Evolutionary conservation across 805 yeast species (phyloP), one percentile per base, ranked within the genome.

Genomic region (Saccharomycopsis selenospora): DNA sequence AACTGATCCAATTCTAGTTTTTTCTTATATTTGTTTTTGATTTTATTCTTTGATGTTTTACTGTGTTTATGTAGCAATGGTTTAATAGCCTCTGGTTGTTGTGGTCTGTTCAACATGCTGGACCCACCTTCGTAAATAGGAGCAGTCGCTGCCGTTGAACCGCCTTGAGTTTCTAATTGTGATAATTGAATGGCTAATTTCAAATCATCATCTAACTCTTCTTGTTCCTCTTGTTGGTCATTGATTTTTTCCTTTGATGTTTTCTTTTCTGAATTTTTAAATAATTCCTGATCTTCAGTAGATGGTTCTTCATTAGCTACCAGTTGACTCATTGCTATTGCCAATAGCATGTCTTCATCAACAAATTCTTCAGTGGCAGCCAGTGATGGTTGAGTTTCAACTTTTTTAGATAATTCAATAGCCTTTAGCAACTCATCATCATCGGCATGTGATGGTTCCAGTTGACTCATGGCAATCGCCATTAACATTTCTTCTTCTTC

Each of bases 391-490:
- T 18, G 24, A 22, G 10, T n/a, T 11, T 41, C 30, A n/a, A 38
- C 45, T 13, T 46, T 11, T 33, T 23, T 45, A 13, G 53, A 50
- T n/a, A 40, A 26, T 14, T 43, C 50, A 3, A 50, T 14, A 24
- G 47, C 48, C 18, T 36, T 42, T 26, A 18, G 7, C 29, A 50
- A 23, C 8, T 47, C 44, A 13, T 44, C 30, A n/a, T 11, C n/a
- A 6, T 24, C 18, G 7, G 18, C 33, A 8, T 25, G 18, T 27
- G 18, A n/a, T 4, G 11, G 11, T 28, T 23, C 22, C 29, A 53
- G 51, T 27, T 47, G 49, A 43, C 51, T 53, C 33, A 51, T 26
- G 4, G 55, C 51, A 8, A 53, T 24, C 8, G 56, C 56, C 4
- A 53, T 18, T 44, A 33, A 33, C 36, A 53, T 23, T 26, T 47